Conservation (phyloP, 1,284 basidiomycete genomes). For the Sphaerobolus stellatus region DNA sequence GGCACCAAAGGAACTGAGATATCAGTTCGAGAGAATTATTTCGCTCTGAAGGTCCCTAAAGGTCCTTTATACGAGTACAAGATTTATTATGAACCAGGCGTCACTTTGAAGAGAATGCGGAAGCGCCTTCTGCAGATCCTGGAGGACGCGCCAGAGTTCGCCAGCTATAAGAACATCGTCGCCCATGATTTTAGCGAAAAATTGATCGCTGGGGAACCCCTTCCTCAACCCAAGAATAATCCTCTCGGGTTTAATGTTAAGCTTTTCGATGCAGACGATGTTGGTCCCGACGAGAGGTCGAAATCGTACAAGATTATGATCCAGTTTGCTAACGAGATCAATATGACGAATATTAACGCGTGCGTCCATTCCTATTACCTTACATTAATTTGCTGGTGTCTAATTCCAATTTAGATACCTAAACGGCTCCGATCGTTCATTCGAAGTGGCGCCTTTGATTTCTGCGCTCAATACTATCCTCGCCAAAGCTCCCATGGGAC, state of each 20-base stretch:
- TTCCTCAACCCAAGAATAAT: slow-evolving; percentile 41
- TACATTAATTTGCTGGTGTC: no score
- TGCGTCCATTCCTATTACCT: slow-evolving; percentile 38
- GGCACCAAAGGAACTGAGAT: slow-evolving; percentile 58
- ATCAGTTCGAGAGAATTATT: slow-evolving; percentile 73
- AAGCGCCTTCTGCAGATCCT: slow-evolving; percentile 71
- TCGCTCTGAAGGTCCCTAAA: slow-evolving; percentile 61
- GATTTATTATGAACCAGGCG: slow-evolving; percentile 56
- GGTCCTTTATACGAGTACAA: slow-evolving; percentile 68
- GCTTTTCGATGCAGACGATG: slow-evolving; percentile 67
- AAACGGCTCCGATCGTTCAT: slow-evolving; percentile 55
- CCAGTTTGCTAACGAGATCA: slow-evolving; percentile 55
- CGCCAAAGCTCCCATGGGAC: slow-evolving; percentile 56
- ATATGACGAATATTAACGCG: slow-evolving; percentile 56
- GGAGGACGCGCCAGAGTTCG: slow-evolving; percentile 59
- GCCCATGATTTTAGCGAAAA: slow-evolving; percentile 72
- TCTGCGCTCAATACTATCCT: slow-evolving; percentile 72
- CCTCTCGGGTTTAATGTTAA: slow-evolving; percentile 51
- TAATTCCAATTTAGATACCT: no score
- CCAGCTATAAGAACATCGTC: slow-evolving; percentile 50
- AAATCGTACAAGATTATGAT: slow-evolving; percentile 66
- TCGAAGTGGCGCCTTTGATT: slow-evolving; percentile 69
- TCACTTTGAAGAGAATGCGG: slow-evolving; percentile 55
- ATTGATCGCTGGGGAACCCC: slow-evolving; percentile 53
- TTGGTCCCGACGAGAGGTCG: slow-evolving; percentile 39